A percentile compares a stretch with the other conserved stretches of the same genome.
Conservation (phyloP, 202 grass and related monocot genomes). For the Dendrocalamus latiflorus region DNA sequence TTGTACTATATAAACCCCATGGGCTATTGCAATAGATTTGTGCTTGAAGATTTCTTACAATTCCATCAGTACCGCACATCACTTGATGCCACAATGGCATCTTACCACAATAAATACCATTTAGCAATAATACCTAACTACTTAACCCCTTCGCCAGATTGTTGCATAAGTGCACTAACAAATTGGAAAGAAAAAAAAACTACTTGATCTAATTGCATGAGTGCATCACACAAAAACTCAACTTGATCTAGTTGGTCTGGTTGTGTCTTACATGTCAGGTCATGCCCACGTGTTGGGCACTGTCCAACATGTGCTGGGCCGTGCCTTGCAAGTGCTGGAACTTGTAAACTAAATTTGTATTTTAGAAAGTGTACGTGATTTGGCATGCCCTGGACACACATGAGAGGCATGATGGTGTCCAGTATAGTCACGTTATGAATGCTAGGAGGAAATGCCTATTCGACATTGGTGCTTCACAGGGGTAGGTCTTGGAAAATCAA, state of each 20-base stretch:
- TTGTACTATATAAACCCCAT: too few species aligned
- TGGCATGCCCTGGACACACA: constrained; percentile 4
- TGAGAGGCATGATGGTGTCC: not conserved
- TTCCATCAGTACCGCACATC: not conserved
- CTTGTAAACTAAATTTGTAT: not conserved
- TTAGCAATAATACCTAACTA: not conserved
- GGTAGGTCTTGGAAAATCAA: not conserved
- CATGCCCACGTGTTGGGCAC: not conserved
- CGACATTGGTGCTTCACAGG: not conserved
- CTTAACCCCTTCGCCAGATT: not conserved
- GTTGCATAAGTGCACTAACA: not conserved
- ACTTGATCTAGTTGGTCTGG: not conserved
- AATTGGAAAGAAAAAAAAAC: not conserved
- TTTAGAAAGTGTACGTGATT: not conserved
- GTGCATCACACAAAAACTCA: not conserved
- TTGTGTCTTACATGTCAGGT: not conserved
- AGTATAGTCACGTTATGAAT: not conserved
- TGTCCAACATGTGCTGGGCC: not conserved
- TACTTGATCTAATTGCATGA: not conserved
- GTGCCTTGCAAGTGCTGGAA: not conserved
- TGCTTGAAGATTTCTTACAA: too few species aligned
- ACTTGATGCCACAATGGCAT: not conserved
- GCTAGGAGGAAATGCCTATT: not conserved
- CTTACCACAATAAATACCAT: not conserved
- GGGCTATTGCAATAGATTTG: too few species aligned